phyloP scores from a whole-genome alignment of 2,329 filamentous ascomycete genomes.

The Colletotrichum endophyticum region DNA sequence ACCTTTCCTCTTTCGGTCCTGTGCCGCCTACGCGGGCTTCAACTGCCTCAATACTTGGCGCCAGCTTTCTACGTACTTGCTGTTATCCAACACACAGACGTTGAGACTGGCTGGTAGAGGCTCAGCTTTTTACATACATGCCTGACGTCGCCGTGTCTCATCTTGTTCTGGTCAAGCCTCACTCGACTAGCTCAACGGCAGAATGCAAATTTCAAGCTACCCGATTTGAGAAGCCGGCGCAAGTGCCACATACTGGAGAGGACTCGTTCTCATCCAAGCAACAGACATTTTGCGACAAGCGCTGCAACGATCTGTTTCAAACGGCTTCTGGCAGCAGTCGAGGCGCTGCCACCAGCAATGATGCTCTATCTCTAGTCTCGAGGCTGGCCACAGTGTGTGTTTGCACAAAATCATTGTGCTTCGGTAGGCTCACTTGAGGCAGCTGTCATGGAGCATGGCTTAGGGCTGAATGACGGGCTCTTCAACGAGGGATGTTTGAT shows the following conservation, averaged over 20 bases:
- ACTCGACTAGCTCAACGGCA: too few species aligned
- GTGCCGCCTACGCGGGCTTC: background rate
- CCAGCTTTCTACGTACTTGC: background rate
- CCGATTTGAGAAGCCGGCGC: background rate
- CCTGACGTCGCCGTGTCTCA: background rate
- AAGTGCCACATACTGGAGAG: background rate
- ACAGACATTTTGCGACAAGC: background rate
- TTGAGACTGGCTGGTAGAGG: background rate
- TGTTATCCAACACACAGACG: background rate
- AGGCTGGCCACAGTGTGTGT: too few species aligned
- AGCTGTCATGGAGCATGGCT: too few species aligned
- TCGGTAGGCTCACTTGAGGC: too few species aligned
- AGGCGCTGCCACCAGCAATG: background rate
- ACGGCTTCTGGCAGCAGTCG: background rate
- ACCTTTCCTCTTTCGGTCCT: slow-evolving; percentile 1
- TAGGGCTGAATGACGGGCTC: too few species aligned
- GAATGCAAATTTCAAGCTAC: background rate
- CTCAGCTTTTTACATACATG: too few species aligned
- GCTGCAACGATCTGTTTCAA: background rate
- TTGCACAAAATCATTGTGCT: too few species aligned
- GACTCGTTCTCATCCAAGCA: background rate
- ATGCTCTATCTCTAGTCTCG: too few species aligned
- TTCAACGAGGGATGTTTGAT: too few species aligned
- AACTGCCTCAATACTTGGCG: background rate
- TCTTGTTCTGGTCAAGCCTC: too few species aligned